phyloP scores from a whole-genome alignment of 2,329 filamentous ascomycete genomes.

The Lasiodiplodia sp. region DNA sequence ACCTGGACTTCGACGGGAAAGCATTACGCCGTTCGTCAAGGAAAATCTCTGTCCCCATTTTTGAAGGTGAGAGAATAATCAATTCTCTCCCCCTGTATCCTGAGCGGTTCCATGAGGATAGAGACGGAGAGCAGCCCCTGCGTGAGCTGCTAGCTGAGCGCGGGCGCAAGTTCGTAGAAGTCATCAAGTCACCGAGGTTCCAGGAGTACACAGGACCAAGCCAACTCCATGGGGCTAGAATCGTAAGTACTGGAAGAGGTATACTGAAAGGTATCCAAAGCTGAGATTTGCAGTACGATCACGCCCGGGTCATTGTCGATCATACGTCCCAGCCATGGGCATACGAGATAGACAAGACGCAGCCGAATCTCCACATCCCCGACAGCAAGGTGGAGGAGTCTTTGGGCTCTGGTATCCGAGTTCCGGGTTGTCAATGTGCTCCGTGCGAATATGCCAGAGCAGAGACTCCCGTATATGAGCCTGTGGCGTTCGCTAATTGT shows the following conservation, averaged over 20 bases:
- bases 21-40: not conserved
- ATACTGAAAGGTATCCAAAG: too few species aligned
- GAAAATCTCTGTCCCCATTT: slow-evolving; percentile 17
- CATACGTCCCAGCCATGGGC: too few species aligned
- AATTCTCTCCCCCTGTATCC: slow-evolving; percentile 21
- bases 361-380: too few species aligned
- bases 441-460: too few species aligned
- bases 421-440: too few species aligned
- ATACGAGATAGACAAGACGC: too few species aligned
- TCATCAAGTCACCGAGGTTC: not conserved
- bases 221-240: not conserved
- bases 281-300: too few species aligned
- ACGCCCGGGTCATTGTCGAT: too few species aligned
- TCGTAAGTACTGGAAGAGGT: too few species aligned
- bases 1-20: not conserved
- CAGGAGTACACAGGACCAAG: not conserved
- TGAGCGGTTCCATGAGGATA: slow-evolving; percentile 16
- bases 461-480: not conserved
- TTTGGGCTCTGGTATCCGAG: too few species aligned
- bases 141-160: not conserved
- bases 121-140: not conserved
- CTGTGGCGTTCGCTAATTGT: not conserved
- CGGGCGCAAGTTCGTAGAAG: not conserved
- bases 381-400: too few species aligned
- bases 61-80: slow-evolving; percentile 31